Evolutionary conservation across 441 rosid species (phyloP).

Genomic region (Corymbia calophylla): DNA sequence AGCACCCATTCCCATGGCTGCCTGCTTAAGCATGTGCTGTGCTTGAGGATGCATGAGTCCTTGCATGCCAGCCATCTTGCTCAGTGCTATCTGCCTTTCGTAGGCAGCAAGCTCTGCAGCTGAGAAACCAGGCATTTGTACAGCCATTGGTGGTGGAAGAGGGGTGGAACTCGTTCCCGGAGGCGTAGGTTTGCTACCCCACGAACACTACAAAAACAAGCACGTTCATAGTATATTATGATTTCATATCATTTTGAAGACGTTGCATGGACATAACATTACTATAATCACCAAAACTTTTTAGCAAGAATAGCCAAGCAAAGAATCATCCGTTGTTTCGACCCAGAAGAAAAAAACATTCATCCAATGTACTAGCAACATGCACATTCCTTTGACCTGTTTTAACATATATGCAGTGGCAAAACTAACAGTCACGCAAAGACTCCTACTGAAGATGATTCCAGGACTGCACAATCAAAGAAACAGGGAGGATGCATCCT

Average conservation of each 20-base stretch:
- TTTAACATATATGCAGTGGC: not conserved
- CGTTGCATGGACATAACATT: not conserved
- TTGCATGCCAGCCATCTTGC: constrained; percentile 32
- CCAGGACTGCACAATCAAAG: not conserved
- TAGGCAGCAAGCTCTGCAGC: constrained; percentile 4
- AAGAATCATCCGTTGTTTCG: not conserved
- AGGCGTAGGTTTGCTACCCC: constrained; percentile 12
- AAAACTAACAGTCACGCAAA: not conserved
- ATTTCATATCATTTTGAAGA: not conserved
- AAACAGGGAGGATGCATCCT: not conserved
- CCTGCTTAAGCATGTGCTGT: constrained; percentile 28
- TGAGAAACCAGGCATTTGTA: constrained; percentile 14
- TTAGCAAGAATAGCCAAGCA: not conserved
- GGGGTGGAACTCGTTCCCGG: constrained; percentile 9
- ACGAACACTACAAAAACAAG: constrained; percentile 9
- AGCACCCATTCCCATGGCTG: constrained; percentile 6
- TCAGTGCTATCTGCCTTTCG: constrained; percentile 11
- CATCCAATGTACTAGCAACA: not conserved
- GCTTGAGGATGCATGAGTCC: constrained; percentile 29
- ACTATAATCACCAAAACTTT: not conserved
- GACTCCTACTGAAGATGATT: not conserved
- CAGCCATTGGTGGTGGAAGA: constrained; percentile 12
- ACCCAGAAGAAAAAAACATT: not conserved
- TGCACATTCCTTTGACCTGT: not conserved
- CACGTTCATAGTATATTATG: not conserved